Evolutionary conservation across 176 grass and related monocot species (phyloP).

Genomic region (Aegilops bicornis): DNA sequence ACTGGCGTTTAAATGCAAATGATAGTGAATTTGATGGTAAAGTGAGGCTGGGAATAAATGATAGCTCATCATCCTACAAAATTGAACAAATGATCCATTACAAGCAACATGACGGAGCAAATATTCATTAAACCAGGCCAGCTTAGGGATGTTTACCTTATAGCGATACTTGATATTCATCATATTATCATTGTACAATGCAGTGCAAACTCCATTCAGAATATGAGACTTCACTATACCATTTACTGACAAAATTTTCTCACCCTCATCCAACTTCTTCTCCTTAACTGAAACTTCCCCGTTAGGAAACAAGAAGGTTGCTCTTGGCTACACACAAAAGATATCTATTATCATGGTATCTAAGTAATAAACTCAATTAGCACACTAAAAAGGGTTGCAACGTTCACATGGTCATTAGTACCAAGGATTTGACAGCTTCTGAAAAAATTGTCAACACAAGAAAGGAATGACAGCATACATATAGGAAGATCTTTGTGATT

Average conservation of each 20-base stretch:
- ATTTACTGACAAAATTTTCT: conserved; percentile 64
- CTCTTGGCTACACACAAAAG: conserved; percentile 63
- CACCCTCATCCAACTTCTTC: conserved; percentile 54
- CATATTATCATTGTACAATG: conserved; percentile 61
- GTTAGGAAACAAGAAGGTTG: conserved; percentile 68
- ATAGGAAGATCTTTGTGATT: not conserved
- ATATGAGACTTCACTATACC: conserved; percentile 59
- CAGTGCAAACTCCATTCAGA: conserved; percentile 75
- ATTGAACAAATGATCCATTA: conserved; percentile 10
- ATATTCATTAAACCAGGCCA: conserved; percentile 7
- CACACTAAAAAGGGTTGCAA: not conserved
- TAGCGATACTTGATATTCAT: conserved; percentile 86
- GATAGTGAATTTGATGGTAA: conserved; percentile 80
- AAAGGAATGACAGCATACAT: not conserved
- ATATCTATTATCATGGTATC: conserved; percentile 22
- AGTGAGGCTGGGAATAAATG: conserved; percentile 73
- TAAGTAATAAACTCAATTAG: not conserved
- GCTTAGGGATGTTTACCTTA: conserved; percentile 63
- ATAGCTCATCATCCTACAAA: conserved; percentile 83
- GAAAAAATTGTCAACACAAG: conserved; percentile 16
- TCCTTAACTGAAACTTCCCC: conserved; percentile 85
- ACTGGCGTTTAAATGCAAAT: conserved; percentile 79
- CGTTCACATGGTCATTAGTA: not conserved
- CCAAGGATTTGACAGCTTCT: not conserved
- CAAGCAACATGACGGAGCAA: not conserved